phyloP scores from a whole-genome alignment of 208 protist species.

The Willaertia magna region DNA sequence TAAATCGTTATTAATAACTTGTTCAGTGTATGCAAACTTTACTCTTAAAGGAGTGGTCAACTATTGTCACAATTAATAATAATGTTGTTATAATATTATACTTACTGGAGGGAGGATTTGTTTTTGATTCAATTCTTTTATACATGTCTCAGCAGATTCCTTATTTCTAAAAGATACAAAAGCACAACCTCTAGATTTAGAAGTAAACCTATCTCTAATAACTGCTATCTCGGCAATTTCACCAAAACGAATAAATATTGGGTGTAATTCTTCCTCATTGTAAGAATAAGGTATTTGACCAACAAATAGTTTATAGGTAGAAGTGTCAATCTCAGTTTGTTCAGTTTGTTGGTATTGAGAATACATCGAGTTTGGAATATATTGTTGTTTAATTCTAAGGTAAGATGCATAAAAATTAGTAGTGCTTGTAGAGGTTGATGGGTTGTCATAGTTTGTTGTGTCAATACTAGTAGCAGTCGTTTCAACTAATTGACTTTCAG shows the following conservation, averaged over 20 bases:
- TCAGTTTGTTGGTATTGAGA: no score
- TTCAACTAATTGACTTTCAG: no score
- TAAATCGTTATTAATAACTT: not conserved
- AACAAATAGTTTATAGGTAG: not conserved
- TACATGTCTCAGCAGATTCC: not conserved
- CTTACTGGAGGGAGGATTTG: not conserved
- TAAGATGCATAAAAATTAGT: no score
- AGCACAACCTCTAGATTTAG: not conserved
- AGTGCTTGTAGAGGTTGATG: no score
- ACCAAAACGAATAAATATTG: not conserved
- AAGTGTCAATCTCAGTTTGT: no score
- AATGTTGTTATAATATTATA: not conserved
- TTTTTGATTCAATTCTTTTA: not conserved
- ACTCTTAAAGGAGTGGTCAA: not conserved
- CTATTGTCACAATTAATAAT: not conserved
- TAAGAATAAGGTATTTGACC: not conserved
- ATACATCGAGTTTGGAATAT: no score
- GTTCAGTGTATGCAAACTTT: not conserved
- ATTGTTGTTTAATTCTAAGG: no score
- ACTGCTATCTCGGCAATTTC: not conserved
- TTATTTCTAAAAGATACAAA: not conserved
- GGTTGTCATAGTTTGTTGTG: no score
- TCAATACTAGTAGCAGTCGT: no score
- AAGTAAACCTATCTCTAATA: not conserved
- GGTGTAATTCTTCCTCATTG: not conserved